Conservation (phyloP, 2,329 filamentous ascomycete species). For the Alternaria rosae region DNA sequence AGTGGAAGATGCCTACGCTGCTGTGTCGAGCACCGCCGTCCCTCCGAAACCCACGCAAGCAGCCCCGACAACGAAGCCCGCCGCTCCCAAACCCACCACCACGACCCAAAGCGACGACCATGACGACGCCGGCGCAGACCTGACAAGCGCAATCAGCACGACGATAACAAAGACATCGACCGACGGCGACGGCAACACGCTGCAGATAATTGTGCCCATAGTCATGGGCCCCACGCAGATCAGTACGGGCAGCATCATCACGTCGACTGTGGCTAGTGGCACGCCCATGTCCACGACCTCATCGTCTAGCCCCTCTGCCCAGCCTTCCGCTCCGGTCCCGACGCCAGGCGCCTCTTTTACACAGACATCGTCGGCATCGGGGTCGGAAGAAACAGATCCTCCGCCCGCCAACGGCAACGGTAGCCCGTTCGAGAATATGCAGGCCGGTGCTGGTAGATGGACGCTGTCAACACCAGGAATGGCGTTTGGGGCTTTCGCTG, state of each 20-base stretch:
- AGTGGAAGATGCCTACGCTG: slow-evolving; percentile 29
- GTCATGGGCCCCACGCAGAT: slow-evolving; percentile 30
- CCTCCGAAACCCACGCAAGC: slow-evolving; percentile 5
- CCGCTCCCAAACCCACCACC: slow-evolving; percentile 6
- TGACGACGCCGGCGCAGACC: slow-evolving; percentile 1
- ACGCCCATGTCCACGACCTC: slow-evolving; percentile 2
- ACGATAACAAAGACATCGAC: slow-evolving; percentile 29
- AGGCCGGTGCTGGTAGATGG: slow-evolving; percentile 26
- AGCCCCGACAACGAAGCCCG: slow-evolving; percentile 4
- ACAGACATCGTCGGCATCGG: slow-evolving; percentile 6
- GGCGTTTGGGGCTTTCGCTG: slow-evolving; percentile 14
- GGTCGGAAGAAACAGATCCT: slow-evolving; percentile 13
- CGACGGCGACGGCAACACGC: slow-evolving; percentile 29
- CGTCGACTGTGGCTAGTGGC: slow-evolving; percentile 24
- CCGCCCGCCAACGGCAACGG: slow-evolving; percentile 27
- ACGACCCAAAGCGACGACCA: slow-evolving; percentile 5
- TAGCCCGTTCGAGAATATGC: slow-evolving; percentile 39
- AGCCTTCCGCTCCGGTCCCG: slow-evolving; percentile 11
- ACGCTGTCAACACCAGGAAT: slow-evolving; percentile 10
- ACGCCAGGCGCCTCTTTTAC: slow-evolving; percentile 7
- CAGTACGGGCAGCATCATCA: slow-evolving; percentile 29
- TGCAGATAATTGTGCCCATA: slow-evolving; percentile 33
- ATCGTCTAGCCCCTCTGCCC: slow-evolving; percentile 16
- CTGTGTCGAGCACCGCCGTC: slow-evolving; percentile 14
- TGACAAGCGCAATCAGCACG: slow-evolving; percentile 26